Conservation (phyloP, 2,329 filamentous ascomycete species). For the Aspergillus fumigatus region DNA sequence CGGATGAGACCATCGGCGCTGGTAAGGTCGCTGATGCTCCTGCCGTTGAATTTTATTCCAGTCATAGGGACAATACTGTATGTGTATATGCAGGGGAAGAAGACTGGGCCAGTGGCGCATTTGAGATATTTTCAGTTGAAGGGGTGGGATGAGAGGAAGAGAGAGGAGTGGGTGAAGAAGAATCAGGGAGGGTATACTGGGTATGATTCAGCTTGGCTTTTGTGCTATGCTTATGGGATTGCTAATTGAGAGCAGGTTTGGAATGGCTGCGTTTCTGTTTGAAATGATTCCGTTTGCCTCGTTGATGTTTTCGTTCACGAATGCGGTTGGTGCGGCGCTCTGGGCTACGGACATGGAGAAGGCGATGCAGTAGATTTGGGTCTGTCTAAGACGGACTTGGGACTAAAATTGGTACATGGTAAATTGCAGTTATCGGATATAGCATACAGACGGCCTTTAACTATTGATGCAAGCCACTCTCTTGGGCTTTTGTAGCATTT, state of each 20-base stretch:
- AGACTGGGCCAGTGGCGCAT: conserved; percentile 51
- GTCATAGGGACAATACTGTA: conserved; percentile 80
- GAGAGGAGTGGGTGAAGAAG: conserved; percentile 63
- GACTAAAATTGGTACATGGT: not conserved
- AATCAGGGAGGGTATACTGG: conserved; percentile 74
- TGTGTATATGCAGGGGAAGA: conserved; percentile 66
- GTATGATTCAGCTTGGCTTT: conserved; percentile 47
- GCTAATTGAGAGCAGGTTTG: conserved; percentile 42
- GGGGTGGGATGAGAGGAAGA: conserved; percentile 65
- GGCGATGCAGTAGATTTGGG: conserved; percentile 25
- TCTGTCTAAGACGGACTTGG: not conserved
- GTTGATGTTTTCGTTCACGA: conserved; percentile 84
- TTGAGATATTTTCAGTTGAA: conserved; percentile 86
- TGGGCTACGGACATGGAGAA: conserved; percentile 85
- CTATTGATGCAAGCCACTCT: not conserved
- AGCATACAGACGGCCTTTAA: too few relatives aligned
- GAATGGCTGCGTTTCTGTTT: conserved; percentile 74
- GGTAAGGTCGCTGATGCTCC: conserved; percentile 74
- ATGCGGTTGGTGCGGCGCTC: conserved; percentile 86
- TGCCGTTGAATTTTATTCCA: conserved; percentile 90
- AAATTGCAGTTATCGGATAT: not conserved
- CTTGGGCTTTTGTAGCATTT: not conserved
- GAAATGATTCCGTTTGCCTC: conserved; percentile 81
- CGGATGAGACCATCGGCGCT: conserved; percentile 54
- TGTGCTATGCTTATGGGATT: conserved; percentile 5